Percentiles rank a stretch among this genome's conserved stretches.
Conservation (phyloP, 805 yeast species). For the Candida orba region DNA sequence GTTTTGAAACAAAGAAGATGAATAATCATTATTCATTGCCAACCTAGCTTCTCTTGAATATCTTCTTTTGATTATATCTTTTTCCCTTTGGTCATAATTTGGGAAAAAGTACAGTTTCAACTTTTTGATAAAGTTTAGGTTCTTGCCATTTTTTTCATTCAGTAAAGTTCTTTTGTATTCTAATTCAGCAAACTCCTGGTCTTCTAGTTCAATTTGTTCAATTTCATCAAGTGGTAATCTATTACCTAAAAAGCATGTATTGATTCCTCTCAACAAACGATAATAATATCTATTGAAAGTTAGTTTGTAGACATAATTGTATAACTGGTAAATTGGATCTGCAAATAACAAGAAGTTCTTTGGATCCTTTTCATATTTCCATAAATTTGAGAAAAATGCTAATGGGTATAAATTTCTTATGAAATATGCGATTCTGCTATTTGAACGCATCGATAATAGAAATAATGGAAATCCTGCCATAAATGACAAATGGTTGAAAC, state of each 20-base stretch:
- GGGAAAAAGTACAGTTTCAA: constrained; percentile 4
- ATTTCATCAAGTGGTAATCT: constrained; percentile 25
- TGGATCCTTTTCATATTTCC: constrained; percentile 6
- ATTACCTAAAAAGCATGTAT: constrained; percentile 29
- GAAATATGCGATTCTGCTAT: not conserved
- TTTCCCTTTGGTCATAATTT: constrained; percentile 2
- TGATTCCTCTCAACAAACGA: constrained; percentile 25
- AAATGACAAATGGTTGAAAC: constrained; percentile 9
- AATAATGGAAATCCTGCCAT: constrained; percentile 27
- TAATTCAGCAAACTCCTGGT: constrained; percentile 11
- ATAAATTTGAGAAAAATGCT: constrained; percentile 12
- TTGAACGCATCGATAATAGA: constrained; percentile 20
- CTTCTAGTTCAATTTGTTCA: constrained; percentile 28
- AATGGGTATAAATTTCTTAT: constrained; percentile 16
- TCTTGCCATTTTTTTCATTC: not conserved
- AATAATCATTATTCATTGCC: constrained; percentile 25
- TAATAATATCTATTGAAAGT: constrained; percentile 30
- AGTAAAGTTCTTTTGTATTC: not conserved
- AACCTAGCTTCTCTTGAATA: constrained; percentile 21
- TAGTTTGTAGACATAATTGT: constrained; percentile 14
- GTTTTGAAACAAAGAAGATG: constrained; percentile 18
- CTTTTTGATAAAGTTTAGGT: not conserved
- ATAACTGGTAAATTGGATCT: constrained; percentile 10
- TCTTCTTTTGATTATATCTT: constrained; percentile 8
- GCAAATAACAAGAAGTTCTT: constrained; percentile 9